Evolutionary conservation across 768 basidiomycete species (phyloP), one percentile per base, ranked within the genome.

Genomic region (Austroboletus festivus): DNA sequence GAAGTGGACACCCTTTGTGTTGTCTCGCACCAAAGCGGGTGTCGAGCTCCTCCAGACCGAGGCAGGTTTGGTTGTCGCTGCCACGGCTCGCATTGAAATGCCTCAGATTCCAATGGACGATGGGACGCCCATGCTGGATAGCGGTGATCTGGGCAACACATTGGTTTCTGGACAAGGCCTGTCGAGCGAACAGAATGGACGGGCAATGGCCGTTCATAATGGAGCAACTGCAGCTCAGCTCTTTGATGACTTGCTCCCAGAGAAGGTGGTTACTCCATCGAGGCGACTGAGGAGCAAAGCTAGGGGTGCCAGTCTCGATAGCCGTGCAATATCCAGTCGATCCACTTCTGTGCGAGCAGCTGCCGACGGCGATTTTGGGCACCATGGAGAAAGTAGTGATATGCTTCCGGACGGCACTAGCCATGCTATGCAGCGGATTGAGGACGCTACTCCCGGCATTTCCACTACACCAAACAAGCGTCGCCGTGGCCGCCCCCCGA

Each of bases 1-100:
- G 52, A 93, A 91, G 61, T 99, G 95, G 89, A 94, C 85, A 53
- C 95, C 95, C 22, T 98, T 95, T 68, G 71, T 96, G 33, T 68
- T 92, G 38, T 74, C 83, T 5, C 72, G 79, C 44, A 68, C 64
- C 37, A 66, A 64, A 53, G 52, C 52, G 3, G 62, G 58, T n/a
- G 61, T 52, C 12, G 61, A 69, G 42, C 37, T 62, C 22, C 46
- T 62, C 35, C 68, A 68, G 39, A 28, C 46, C 34, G 55, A 57
- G 31, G 28, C 42, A 18, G 51, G 54, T 6, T 23, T 51, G 3
- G 59, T 46, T 42, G 53, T 59, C 18, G 48, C 51, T 38, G 42
- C 42, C 42, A n/a, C 49, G 16, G 21, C 34, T 34, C 51, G 39
- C 15, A 34, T 54, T 6, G 22, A 48, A 15, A 55, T 50, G 18